Evolutionary conservation across 2,329 filamentous ascomycete genomes (phyloP), one percentile per base, ranked within the genome.

Genomic region (Claviceps spartinae): DNA sequence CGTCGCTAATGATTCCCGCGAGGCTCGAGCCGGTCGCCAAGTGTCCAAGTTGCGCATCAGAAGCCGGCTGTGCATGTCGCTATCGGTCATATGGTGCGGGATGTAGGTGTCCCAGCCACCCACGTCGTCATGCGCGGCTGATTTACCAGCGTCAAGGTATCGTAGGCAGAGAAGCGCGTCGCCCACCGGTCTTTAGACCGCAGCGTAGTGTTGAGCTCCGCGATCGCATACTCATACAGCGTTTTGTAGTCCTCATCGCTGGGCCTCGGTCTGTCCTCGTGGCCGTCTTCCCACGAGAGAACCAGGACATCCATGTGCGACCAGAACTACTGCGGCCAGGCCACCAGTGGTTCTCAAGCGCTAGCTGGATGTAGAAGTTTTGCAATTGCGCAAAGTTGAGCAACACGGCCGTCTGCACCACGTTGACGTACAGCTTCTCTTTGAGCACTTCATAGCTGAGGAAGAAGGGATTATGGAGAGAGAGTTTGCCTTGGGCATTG

Each of bases 51-150:
- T 67, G 14, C 61, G 63, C 72, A 77, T 76, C 5, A 57, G 54
- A n/a, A 78, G 56, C 3, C 75, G 68, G 6, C 64, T 64, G 57
- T 78, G 74, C 66, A 76, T 72, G 59, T 79, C 77, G 62, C 76
- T 81, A 58, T 81, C 77, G 37, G 72, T 77, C 54, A 72, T 69
- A 60, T 81, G 81, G 58, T 74, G 81, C 0, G 77, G 75, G 42
- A 82, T 79, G 53, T 75, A 63, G 0, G 73, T 73, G 58, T 82
- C 78, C 75, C 77, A 82, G 0, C 70, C 75, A 20, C 77, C 69
- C 7, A 79, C 68, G 45, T 71, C 68, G 54, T 73, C 69, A 58
- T 73, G 73, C 0, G 76, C 72, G 7, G 62, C 65, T 11, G 73
- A 57, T 82, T 81, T 43, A 81, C 75, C 1, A 81, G 66, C 2